Base-by-base conservation (phyloP, 257 asterid genomes). In the Solanum stenotomum region DNA sequence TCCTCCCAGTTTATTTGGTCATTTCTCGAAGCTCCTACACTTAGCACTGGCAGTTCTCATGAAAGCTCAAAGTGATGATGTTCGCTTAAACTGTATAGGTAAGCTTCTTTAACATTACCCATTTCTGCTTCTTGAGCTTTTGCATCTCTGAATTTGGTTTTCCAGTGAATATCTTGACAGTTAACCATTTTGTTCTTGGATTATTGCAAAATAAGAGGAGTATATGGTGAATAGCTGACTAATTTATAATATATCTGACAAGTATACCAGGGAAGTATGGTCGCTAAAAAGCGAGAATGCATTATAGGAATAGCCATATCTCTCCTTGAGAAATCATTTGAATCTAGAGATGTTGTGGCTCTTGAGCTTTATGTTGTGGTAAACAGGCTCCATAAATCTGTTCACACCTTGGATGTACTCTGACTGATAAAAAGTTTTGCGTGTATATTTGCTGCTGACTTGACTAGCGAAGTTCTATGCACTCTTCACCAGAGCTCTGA, bases 11-110 rank as follows among this genome's bases (percentile, higher is more conserved):
- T 91, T 95, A 77, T 88, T 92, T 59, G 90, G 92, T 37, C 88
- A 92, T 86, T 91, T 93, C 92, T 94, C 95, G 88, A 95, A 93
- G 94, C 94, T 96, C 87, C 90, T 94, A 90, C 86, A 83, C 89
- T 70, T 94, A 71, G 94, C 98, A 79, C 92, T 97, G 90, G 94
- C 92, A 89, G 92, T 91, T 87, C 99, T 97, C 90, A 89, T 93
- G 95, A 96, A 97, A 93, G 93, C 95, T 88, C 95, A 95, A 90
- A 92, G 95, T 90, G 98, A 97, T 83, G 99, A 93, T 90, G 96
- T 96, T 87, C 95, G 99, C 63, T 91, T 95, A 84, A 96, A 97
- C 90, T 94, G 98, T 88, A 87, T 97, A 89, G 99, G 99, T 95
- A 87, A 84, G 91, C 74, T 89, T 84, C 76, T 90, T 89, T 87